Conservation (phyloP, 2,329 filamentous ascomycete genomes). For the Geosmithia morbida region DNA sequence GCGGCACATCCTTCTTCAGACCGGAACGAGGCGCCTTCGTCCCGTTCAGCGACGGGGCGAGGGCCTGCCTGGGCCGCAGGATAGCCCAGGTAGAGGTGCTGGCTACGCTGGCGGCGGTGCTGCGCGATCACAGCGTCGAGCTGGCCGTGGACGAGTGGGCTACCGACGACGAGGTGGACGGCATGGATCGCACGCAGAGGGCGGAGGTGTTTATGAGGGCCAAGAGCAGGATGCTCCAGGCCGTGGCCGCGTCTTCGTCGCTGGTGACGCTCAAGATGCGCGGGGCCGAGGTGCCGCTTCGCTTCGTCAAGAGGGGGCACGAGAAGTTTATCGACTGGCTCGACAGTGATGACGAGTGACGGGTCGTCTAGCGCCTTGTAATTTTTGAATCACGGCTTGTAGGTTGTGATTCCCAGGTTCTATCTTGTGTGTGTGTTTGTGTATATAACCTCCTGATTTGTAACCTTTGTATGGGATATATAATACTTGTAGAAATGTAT, state of each 20-base stretch:
- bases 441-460: no score
- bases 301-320: slow-evolving; percentile 52
- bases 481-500: no score
- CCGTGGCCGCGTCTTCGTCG: slow-evolving; percentile 31
- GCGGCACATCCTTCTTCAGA: slow-evolving; percentile 35
- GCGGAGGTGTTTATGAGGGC: slow-evolving; percentile 46
- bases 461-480: no score
- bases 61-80: slow-evolving; percentile 41
- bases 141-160: slow-evolving; percentile 50
- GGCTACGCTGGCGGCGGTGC: slow-evolving; percentile 37
- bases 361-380: no score
- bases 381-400: no score
- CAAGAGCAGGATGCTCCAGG: slow-evolving; percentile 26
- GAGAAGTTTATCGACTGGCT: slow-evolving; percentile 48
- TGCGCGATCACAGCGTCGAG: slow-evolving; percentile 51
- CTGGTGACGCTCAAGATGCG: slow-evolving; percentile 61
- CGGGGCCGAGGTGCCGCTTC: slow-evolving; percentile 45
- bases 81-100: slow-evolving; percentile 47
- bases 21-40: slow-evolving; percentile 41
- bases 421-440: no score
- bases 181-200: slow-evolving; percentile 30
- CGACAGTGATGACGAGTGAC: no score
- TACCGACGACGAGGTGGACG: slow-evolving; percentile 34
- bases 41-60: slow-evolving; percentile 43
- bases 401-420: no score